Percentiles rank a stretch among this genome's conserved stretches.
Conservation (phyloP, 2,329 filamentous ascomycete species). For the Pseudonectria buxi region DNA sequence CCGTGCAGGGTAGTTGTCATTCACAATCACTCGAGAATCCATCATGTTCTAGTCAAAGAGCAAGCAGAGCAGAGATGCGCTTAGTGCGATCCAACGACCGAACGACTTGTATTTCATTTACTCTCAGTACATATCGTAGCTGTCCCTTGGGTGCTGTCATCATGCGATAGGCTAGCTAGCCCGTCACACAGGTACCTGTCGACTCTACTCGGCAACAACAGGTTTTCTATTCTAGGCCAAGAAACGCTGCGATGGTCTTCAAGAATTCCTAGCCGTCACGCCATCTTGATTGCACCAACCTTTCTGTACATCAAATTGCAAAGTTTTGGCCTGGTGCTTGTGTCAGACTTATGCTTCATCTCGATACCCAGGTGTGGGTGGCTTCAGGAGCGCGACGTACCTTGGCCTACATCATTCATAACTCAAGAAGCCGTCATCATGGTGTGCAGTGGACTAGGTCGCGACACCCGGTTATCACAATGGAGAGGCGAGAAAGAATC, state of each 20-base stretch:
- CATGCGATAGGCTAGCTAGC: conserved; percentile 8
- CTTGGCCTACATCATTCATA: conserved; percentile 26
- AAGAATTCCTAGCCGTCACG: conserved; percentile 18
- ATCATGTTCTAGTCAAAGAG: too few relatives aligned
- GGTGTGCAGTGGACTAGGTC: conserved; percentile 62
- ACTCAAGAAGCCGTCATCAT: conserved; percentile 58
- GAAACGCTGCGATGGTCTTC: conserved; percentile 10
- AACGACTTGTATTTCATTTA: conserved; percentile 23
- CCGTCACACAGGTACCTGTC: conserved; percentile 14
- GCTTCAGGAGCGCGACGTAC: conserved; percentile 15
- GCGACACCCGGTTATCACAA: conserved; percentile 44
- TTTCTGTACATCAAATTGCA: conserved; percentile 17
- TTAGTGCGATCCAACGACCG: conserved; percentile 8
- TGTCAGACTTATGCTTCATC: conserved; percentile 15
- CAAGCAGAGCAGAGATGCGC: too few relatives aligned
- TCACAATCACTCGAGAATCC: too few relatives aligned
- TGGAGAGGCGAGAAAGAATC: conserved; percentile 39
- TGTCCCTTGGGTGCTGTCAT: conserved; percentile 11
- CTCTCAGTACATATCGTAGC: conserved; percentile 14
- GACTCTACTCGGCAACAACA: conserved; percentile 20
- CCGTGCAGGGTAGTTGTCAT: too few relatives aligned
- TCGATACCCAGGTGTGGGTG: conserved; percentile 1
- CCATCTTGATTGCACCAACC: conserved; percentile 7
- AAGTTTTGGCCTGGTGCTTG: conserved; percentile 19
- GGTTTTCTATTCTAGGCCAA: conserved; percentile 14